A percentile compares a stretch with the other conserved stretches of the same genome.
Evolutionary conservation across 192 early-diverging fungal genomes (phyloP).

Genomic region (Coemansia sp.): DNA sequence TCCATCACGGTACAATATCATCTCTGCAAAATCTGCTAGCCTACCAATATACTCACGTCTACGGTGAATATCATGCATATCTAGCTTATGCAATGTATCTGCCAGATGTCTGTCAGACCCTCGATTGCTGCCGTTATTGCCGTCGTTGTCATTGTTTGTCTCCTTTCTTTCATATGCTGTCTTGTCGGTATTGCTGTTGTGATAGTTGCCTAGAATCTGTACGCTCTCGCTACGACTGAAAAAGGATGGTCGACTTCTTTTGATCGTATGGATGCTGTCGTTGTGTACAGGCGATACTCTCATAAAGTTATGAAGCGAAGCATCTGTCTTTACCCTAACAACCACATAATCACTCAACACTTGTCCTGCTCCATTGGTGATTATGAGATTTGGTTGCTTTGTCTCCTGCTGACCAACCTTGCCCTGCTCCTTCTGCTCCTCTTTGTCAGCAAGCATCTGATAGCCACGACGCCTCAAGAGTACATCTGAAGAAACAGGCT

Average conservation of each 20-base stretch:
- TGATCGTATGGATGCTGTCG: neutral
- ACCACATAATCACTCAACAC: slow-evolving; percentile 42
- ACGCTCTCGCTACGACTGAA: slow-evolving; percentile 2
- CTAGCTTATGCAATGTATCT: neutral
- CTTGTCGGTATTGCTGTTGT: too few species aligned
- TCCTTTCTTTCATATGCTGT: too few species aligned
- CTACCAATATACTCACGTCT: slow-evolving; percentile 29
- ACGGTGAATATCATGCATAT: slow-evolving; percentile 5
- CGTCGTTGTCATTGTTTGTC: neutral
- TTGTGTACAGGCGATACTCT: slow-evolving; percentile 7
- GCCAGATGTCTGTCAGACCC: neutral
- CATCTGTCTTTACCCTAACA: slow-evolving; percentile 29
- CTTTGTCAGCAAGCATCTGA: too few species aligned
- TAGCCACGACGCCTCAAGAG: slow-evolving; percentile 1
- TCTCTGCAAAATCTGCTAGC: slow-evolving; percentile 35
- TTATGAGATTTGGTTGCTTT: slow-evolving; percentile 22
- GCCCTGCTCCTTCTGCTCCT: neutral
- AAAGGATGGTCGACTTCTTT: neutral
- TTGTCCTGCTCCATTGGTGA: slow-evolving; percentile 42
- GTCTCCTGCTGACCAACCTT: slow-evolving; percentile 6
- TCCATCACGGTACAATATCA: slow-evolving; percentile 34
- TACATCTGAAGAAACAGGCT: neutral
- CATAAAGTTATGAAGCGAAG: slow-evolving; percentile 8
- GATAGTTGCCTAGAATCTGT: neutral
- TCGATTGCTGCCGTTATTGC: neutral